A percentile compares a stretch with the other conserved stretches of the same genome.
Evolutionary conservation across 2,329 filamentous ascomycete species (phyloP).

Genomic region (Pestalotiopsis sp.): DNA sequence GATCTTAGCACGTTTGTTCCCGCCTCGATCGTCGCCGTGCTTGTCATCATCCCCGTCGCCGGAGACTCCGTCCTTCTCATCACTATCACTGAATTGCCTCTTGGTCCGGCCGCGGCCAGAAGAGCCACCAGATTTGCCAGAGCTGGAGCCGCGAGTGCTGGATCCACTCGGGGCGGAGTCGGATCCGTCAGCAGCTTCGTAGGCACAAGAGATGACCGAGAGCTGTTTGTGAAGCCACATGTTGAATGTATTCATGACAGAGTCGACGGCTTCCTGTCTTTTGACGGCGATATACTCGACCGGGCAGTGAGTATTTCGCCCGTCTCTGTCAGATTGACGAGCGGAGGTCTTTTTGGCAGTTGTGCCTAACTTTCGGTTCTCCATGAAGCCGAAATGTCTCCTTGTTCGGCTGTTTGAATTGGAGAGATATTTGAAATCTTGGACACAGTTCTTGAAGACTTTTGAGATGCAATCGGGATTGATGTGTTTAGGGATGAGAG

Average conservation of each 20-base stretch:
- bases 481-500: background rate
- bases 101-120: slow-evolving; percentile 23
- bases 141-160: slow-evolving; percentile 14
- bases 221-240: slow-evolving; percentile 32
- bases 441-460: background rate
- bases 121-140: slow-evolving; percentile 18
- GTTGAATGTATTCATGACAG: slow-evolving; percentile 30
- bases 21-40: slow-evolving; percentile 32
- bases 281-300: slow-evolving; percentile 31
- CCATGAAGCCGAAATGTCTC: slow-evolving; percentile 28
- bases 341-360: slow-evolving; percentile 26
- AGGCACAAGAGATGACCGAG: slow-evolving; percentile 29
- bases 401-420: background rate
- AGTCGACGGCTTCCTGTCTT: slow-evolving; percentile 25
- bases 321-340: slow-evolving; percentile 22
- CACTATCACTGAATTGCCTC: slow-evolving; percentile 27
- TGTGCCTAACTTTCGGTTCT: slow-evolving; percentile 25
- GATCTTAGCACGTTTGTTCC: slow-evolving; percentile 38
- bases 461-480: background rate
- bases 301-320: slow-evolving; percentile 23
- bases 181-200: slow-evolving; percentile 28
- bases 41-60: slow-evolving; percentile 32
- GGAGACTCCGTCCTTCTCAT: slow-evolving; percentile 27
- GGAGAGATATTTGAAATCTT: background rate
- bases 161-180: slow-evolving; percentile 12